Evolutionary conservation across 495 filamentous ascomycete species (phyloP).

Genomic region (Aspergillus carlsbadensis): DNA sequence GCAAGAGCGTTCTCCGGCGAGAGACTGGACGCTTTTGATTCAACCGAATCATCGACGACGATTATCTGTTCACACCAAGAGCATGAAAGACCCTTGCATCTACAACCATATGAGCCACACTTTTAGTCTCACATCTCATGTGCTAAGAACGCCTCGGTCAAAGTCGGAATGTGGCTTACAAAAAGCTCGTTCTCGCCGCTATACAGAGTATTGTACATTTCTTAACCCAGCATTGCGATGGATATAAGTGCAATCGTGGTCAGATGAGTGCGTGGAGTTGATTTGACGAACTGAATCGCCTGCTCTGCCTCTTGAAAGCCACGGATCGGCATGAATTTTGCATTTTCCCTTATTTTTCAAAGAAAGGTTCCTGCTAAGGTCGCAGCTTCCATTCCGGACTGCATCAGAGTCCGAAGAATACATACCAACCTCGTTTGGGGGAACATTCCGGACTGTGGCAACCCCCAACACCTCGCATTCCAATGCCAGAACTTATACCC

Average conservation of each 20-base stretch:
- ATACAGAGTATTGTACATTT: constrained; percentile 3
- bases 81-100: constrained; percentile 1
- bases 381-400: constrained; percentile 30
- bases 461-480: constrained; percentile 30
- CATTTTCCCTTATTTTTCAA: constrained; percentile 1
- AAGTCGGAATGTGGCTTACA: constrained; percentile 20
- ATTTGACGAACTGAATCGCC: background rate
- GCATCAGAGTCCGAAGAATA: constrained; percentile 16
- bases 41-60: constrained; percentile 12
- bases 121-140: background rate
- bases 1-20: constrained; percentile 32
- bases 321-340: background rate
- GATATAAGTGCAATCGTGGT: too few relatives aligned
- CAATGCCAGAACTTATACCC: constrained; percentile 29
- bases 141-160: background rate
- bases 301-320: background rate
- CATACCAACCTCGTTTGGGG: constrained; percentile 21
- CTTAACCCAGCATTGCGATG: too few relatives aligned
- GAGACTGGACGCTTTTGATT: constrained; percentile 42
- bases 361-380: background rate
- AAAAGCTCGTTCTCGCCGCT: constrained; percentile 12
- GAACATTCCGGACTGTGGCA: constrained; percentile 34
- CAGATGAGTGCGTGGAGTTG: too few relatives aligned
- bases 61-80: background rate
- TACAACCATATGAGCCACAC: constrained; percentile 2